These are phyloP conservation scores for Salvia sclarea DNA, from an alignment of 305 asterid species.

Conservation along the genomic window DNA sequence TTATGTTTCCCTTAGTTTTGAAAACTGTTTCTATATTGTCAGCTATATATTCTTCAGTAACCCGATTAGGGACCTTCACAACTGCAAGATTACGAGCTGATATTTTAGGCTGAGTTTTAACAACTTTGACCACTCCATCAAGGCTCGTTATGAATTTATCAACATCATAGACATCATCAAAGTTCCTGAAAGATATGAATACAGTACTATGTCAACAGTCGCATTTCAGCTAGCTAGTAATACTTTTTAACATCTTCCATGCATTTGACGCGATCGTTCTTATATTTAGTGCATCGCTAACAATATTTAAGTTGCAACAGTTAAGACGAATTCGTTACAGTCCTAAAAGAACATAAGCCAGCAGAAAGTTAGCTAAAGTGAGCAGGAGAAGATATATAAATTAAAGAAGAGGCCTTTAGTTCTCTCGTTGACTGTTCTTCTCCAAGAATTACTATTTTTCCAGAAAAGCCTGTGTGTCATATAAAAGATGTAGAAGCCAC, in stretches of 20 bases:
- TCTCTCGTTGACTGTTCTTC: slow-evolving; percentile 9
- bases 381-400: slow-evolving; percentile 13
- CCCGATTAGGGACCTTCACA: slow-evolving; percentile 87
- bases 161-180: slow-evolving; percentile 50
- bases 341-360: slow-evolving; percentile 5
- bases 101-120: slow-evolving; percentile 56
- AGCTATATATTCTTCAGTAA: slow-evolving; percentile 68
- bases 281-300: no score
- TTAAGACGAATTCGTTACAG: not conserved
- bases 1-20: slow-evolving; percentile 71
- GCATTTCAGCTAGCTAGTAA: not conserved
- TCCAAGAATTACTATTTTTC: not conserved
- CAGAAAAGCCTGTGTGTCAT: slow-evolving; percentile 17
- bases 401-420: slow-evolving; percentile 11
- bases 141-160: slow-evolving; percentile 42
- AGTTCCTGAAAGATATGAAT: slow-evolving; percentile 37
- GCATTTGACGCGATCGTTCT: no score
- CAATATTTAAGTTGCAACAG: no score
- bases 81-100: slow-evolving; percentile 69
- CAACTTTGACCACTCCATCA: slow-evolving; percentile 83
- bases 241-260: not conserved
- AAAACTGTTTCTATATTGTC: slow-evolving; percentile 72
- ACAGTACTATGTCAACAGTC: slow-evolving; percentile 5
- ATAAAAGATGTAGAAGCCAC: slow-evolving; percentile 27
- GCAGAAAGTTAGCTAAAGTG: slow-evolving; percentile 18